phyloP scores from a whole-genome alignment of 225 moss, liverwort and hornwort genomes.

The Physcomitrium patens region DNA sequence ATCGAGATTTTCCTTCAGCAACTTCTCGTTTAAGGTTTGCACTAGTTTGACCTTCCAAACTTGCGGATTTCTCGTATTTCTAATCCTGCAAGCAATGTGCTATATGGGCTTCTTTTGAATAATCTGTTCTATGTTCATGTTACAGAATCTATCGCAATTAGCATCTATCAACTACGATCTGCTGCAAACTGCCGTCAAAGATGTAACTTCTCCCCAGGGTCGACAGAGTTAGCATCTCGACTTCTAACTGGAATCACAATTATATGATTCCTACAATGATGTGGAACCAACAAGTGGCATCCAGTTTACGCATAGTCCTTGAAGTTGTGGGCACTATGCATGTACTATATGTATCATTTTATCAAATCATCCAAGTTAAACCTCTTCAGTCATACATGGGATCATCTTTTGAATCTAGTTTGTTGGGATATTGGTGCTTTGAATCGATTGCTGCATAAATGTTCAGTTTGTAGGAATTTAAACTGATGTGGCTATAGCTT shows the following conservation, averaged over 20 bases:
- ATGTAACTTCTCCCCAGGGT: conserved; percentile 63
- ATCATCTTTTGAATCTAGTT: too few relatives aligned
- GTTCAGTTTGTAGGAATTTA: too few relatives aligned
- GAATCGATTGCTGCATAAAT: too few relatives aligned
- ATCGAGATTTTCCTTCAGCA: conserved; percentile 90
- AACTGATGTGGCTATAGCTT: too few relatives aligned
- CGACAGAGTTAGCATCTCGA: conserved; percentile 61
- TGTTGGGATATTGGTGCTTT: too few relatives aligned
- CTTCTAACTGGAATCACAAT: conserved; percentile 40
- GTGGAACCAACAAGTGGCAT: conserved; percentile 48
- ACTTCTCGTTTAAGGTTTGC: conserved; percentile 95
- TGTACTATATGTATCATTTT: conserved; percentile 95
- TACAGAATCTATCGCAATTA: conserved; percentile 95
- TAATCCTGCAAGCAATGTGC: neutral
- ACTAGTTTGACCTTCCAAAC: neutral
- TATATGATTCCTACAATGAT: conserved; percentile 42
- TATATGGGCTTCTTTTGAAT: neutral
- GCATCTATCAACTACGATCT: conserved; percentile 99
- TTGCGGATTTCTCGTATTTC: neutral
- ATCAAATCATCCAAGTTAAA: conserved; percentile 66
- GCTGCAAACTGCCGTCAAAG: conserved; percentile 75
- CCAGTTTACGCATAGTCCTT: conserved; percentile 40
- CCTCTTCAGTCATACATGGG: neutral
- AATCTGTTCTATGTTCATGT: conserved; percentile 10
- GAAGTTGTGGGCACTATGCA: conserved; percentile 51